phyloP scores from a whole-genome alignment of 2,329 filamentous ascomycete species.

The Didymosphaeria variabile region DNA sequence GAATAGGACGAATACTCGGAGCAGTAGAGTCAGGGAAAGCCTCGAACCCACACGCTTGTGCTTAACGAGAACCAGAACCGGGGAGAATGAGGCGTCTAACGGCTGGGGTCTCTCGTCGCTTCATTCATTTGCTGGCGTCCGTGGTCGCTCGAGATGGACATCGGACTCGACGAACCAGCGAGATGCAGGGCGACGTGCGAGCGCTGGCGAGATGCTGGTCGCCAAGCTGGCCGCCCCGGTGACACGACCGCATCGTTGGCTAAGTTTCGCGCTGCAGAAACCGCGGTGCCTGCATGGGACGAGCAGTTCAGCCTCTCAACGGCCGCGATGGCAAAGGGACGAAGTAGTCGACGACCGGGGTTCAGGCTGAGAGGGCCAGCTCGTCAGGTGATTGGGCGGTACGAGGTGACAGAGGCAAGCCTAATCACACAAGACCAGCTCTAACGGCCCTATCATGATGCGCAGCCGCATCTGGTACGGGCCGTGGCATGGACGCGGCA shows the following conservation, averaged over 20 bases:
- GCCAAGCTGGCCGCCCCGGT: slow-evolving; percentile 40
- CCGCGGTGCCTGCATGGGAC: slow-evolving; percentile 47
- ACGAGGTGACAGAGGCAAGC: slow-evolving; percentile 30
- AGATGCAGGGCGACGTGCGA: slow-evolving; percentile 10
- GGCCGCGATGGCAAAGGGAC: slow-evolving; percentile 30
- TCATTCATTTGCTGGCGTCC: slow-evolving; percentile 39
- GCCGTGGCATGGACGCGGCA: slow-evolving; percentile 27
- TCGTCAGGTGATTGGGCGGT: slow-evolving; percentile 29
- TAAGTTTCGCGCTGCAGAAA: slow-evolving; percentile 42
- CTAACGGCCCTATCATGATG: slow-evolving; percentile 29
- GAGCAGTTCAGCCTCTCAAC: slow-evolving; percentile 38
- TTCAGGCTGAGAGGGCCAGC: slow-evolving; percentile 24
- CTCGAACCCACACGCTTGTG: slow-evolving; percentile 27
- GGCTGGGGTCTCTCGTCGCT: slow-evolving; percentile 32
- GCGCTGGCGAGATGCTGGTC: slow-evolving; percentile 29
- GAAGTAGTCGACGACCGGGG: slow-evolving; percentile 33
- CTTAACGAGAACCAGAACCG: slow-evolving; percentile 34
- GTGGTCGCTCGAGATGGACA: slow-evolving; percentile 37
- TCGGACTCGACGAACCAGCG: slow-evolving; percentile 39
- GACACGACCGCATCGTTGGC: slow-evolving; percentile 41
- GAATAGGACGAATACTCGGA: slow-evolving; percentile 42
- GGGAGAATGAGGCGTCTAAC: slow-evolving; percentile 46
- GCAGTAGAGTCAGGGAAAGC: slow-evolving; percentile 32
- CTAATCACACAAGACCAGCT: slow-evolving; percentile 29
- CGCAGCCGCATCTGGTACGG: slow-evolving; percentile 34